Evolutionary conservation across 768 basidiomycete genomes (phyloP), one percentile per base, ranked within the genome.

Genomic region (Russula brevipes): DNA sequence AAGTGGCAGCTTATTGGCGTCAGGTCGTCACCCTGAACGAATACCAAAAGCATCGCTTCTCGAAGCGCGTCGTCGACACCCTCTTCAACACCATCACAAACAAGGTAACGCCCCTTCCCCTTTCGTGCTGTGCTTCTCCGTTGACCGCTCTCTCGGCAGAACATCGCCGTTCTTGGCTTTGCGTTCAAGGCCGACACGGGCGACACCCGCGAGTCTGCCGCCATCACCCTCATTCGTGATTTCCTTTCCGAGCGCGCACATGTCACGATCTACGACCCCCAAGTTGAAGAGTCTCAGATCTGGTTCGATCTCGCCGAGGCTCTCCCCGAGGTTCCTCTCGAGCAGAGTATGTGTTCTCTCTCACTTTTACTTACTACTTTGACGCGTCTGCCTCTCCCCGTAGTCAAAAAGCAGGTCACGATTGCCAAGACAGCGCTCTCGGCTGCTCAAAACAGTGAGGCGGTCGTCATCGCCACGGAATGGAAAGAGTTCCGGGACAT

Each of bases 131-230:
- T 2, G 11, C 12, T 2, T 10, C 0, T 10, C 1, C 17, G n/a
- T 17, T 42, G 30, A 41, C 31, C 50, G 44, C 50, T 55, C 16
- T 19, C 54, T 41, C 11, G 58, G 44, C 61, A 87, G 94, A 86
- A 86, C 71, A 95, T 99, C 70, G 92, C 97, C 49, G 91, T 99
- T 51, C 86, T 99, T 47, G 96, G 96, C 11, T 99, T 98, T 75
- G 97, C 96, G 4, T 98, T 98, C 87, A 98, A 98, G 81, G 96
- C 97, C 47, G 95, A 98, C 75, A 99, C 97, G 12, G 97, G 97
- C 64, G 97, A 99, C 74, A 99, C 97, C 44, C 94, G 97, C 74
- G 97, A 98, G 79, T 95, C 94, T 3, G 87, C 97, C 35, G 85
- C 97, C 17, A 98, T 98, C 76, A 89, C 92, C 36, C 85, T 99